phyloP scores from a whole-genome alignment of 306 rosid genomes.

The Comarum palustre region DNA sequence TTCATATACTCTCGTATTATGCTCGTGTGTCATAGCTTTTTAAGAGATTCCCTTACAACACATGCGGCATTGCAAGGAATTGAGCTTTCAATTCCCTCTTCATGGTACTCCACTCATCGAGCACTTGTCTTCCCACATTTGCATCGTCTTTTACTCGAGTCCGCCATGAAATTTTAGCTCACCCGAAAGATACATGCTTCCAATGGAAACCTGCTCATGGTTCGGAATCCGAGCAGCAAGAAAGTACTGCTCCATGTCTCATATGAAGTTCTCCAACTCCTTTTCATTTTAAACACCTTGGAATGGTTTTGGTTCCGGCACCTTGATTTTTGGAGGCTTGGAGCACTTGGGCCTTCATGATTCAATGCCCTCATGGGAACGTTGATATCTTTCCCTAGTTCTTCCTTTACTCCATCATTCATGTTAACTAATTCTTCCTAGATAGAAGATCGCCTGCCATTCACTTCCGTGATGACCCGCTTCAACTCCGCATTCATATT shows the following conservation, averaged over 20 bases:
- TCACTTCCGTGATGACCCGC: too few relatives aligned
- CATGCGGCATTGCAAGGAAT: not conserved
- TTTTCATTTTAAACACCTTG: not conserved
- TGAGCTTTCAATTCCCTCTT: not conserved
- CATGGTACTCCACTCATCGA: not conserved
- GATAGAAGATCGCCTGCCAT: too few relatives aligned
- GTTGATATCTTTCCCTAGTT: too few relatives aligned
- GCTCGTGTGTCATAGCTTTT: not conserved
- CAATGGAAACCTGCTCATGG: not conserved
- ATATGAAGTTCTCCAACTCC: not conserved
- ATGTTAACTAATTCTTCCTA: too few relatives aligned
- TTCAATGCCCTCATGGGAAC: too few relatives aligned
- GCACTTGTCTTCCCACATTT: accelerated
- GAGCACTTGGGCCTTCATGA: too few relatives aligned
- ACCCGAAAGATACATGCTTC: not conserved
- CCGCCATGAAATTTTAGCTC: not conserved
- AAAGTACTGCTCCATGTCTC: not conserved
- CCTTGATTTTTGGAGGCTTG: not conserved
- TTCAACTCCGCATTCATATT: too few relatives aligned
- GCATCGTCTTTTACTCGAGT: not conserved
- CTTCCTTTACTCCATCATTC: too few relatives aligned
- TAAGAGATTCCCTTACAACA: not conserved
- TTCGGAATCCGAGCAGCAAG: not conserved
- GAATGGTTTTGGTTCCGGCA: not conserved
- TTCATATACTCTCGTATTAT: not conserved